These are phyloP conservation scores for Mucor piriformis DNA, from an alignment of 371 early-diverging fungal genomes.

Conservation along the genomic window DNA sequence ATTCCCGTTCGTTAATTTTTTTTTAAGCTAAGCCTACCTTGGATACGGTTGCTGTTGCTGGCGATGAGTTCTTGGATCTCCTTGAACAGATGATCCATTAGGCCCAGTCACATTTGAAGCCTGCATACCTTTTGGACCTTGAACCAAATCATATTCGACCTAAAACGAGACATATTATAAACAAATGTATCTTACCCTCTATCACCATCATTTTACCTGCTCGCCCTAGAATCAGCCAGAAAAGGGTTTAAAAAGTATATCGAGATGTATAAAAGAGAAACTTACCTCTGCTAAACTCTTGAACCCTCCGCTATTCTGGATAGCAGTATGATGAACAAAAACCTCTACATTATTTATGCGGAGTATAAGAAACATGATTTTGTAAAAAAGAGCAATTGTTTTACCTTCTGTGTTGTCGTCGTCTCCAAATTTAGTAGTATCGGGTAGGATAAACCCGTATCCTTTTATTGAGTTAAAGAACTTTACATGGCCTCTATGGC, in stretches of 20 bases:
- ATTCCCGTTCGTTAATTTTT: no score
- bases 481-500: slow-evolving; percentile 78
- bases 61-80: slow-evolving; percentile 62
- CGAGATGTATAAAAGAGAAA: not conserved
- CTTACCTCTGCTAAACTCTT: slow-evolving; percentile 81
- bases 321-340: slow-evolving; percentile 90
- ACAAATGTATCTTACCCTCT: no score
- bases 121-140: slow-evolving; percentile 84
- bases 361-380: no score
- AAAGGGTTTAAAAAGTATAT: no score
- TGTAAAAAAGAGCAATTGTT: not conserved
- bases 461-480: slow-evolving; percentile 90
- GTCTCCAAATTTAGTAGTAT: slow-evolving; percentile 52
- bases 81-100: slow-evolving; percentile 69
- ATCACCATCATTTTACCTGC: no score
- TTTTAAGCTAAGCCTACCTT: not conserved
- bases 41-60: slow-evolving; percentile 3
- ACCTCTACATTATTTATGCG: slow-evolving; percentile 51
- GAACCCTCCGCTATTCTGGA: slow-evolving; percentile 84
- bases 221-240: slow-evolving; percentile 58
- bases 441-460: slow-evolving; percentile 86
- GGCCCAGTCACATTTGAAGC: slow-evolving; percentile 86
- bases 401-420: slow-evolving; percentile 70
- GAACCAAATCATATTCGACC: slow-evolving; percentile 83
- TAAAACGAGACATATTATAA: slow-evolving; percentile 16